phyloP scores from a whole-genome alignment of 495 filamentous ascomycete genomes.

The Parathielavia appendiculata region DNA sequence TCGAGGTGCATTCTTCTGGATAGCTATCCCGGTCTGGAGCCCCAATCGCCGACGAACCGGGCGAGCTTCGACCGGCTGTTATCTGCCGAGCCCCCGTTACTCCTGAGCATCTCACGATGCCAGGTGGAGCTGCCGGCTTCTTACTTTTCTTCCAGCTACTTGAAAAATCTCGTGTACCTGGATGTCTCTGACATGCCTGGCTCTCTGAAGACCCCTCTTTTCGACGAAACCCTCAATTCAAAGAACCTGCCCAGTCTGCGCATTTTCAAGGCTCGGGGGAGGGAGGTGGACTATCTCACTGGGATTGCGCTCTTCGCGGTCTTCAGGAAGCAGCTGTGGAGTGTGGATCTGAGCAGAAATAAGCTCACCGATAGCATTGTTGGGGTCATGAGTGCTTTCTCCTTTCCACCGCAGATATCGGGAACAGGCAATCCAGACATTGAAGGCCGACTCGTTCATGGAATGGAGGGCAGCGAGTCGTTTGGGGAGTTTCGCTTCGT shows the following conservation, averaged over 20 bases:
- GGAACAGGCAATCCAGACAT: constrained; percentile 21
- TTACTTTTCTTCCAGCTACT: constrained; percentile 29
- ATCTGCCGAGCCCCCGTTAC: constrained; percentile 14
- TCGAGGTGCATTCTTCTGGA: constrained; percentile 40
- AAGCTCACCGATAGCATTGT: constrained; percentile 33
- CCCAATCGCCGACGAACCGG: constrained; percentile 18
- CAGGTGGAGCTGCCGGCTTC: constrained; percentile 28
- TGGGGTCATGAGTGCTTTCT: constrained; percentile 21
- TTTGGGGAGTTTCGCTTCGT: constrained; percentile 37
- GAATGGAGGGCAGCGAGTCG: constrained; percentile 16
- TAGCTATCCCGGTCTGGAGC: constrained; percentile 34
- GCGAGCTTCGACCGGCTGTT: not conserved
- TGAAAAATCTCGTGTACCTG: constrained; percentile 39
- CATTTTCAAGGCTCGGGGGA: constrained; percentile 36
- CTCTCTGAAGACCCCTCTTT: constrained; percentile 25
- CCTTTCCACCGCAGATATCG: constrained; percentile 23
- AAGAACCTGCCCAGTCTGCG: constrained; percentile 34
- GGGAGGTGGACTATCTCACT: constrained; percentile 34
- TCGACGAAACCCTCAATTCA: constrained; percentile 28
- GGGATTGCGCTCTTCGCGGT: constrained; percentile 28
- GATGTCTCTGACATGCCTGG: constrained; percentile 42
- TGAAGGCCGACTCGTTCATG: constrained; percentile 33
- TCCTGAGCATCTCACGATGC: constrained; percentile 37
- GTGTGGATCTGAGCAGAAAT: constrained; percentile 44
- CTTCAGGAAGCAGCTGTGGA: constrained; percentile 39